A percentile compares a stretch with the other conserved stretches of the same genome.
Evolutionary conservation across 768 basidiomycete genomes (phyloP).

Genomic region (Obba rivulosa): DNA sequence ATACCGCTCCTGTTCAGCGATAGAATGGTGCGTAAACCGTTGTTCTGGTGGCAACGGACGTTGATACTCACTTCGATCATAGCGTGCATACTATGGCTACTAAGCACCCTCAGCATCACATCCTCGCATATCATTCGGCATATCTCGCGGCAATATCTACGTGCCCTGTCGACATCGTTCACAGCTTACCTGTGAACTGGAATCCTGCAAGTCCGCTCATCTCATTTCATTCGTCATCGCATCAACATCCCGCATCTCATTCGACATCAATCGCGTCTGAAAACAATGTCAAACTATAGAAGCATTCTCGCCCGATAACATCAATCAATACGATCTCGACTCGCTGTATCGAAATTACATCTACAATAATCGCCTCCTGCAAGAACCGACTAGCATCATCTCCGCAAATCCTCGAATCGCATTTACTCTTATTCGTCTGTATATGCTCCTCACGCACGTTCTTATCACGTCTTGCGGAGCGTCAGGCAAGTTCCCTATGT

Average conservation of each 20-base stretch:
- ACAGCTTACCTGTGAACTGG: too few relatives aligned
- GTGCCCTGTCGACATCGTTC: neutral
- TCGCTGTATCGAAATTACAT: too few relatives aligned
- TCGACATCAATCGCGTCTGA: neutral
- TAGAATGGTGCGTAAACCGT: conserved; percentile 41
- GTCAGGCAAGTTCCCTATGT: too few relatives aligned
- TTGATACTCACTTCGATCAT: conserved; percentile 13
- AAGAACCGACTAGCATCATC: too few relatives aligned
- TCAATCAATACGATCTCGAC: neutral
- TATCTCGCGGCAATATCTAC: conserved; percentile 20
- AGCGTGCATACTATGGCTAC: conserved; percentile 65
- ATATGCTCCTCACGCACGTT: too few relatives aligned
- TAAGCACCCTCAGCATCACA: conserved; percentile 25
- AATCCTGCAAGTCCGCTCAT: neutral
- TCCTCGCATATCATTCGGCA: conserved; percentile 22
- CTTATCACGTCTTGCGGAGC: too few relatives aligned
- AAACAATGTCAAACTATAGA: too few relatives aligned
- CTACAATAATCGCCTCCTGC: too few relatives aligned
- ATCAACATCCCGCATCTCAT: conserved; percentile 6
- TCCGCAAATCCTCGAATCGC: too few relatives aligned
- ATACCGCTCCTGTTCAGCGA: conserved; percentile 34
- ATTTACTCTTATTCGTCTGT: too few relatives aligned
- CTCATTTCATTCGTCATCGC: conserved; percentile 3
- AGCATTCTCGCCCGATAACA: neutral
- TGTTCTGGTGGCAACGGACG: neutral